Evolutionary conservation across 148 eudicot species (phyloP).

Genomic region (Heliamphora exappendiculata): DNA sequence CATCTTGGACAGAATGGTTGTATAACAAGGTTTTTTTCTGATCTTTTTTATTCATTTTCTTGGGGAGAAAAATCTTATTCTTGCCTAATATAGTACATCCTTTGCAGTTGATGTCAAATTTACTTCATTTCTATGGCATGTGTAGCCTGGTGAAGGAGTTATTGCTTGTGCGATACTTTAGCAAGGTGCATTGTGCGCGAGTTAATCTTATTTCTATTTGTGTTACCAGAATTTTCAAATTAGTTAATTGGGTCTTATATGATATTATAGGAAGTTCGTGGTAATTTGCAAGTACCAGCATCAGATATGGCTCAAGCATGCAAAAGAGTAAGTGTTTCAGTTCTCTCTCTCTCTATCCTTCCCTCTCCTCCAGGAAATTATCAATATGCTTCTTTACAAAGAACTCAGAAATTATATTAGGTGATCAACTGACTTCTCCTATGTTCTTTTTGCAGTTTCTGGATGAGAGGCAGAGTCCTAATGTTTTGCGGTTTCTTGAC

Average conservation of each 20-base stretch:
- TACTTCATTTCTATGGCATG: slow-evolving; percentile 87
- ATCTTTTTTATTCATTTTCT: slow-evolving; percentile 15
- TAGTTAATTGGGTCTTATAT: slow-evolving; percentile 10
- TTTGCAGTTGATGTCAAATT: slow-evolving; percentile 68
- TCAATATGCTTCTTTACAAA: not conserved
- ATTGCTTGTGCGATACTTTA: slow-evolving; percentile 81
- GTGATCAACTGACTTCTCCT: slow-evolving; percentile 4
- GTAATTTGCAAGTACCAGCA: slow-evolving; percentile 56
- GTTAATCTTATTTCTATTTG: not conserved
- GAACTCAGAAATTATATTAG: not conserved
- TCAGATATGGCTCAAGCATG: slow-evolving; percentile 73
- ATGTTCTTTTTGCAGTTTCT: slow-evolving; percentile 46
- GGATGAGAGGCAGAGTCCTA: slow-evolving; percentile 63
- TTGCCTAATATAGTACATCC: slow-evolving; percentile 14
- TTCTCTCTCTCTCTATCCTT: too few relatives aligned
- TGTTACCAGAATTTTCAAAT: not conserved
- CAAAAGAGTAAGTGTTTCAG: slow-evolving; percentile 53
- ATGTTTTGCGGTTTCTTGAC: slow-evolving; percentile 72
- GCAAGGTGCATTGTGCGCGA: slow-evolving; percentile 52
- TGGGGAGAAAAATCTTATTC: slow-evolving; percentile 9
- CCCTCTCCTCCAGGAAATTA: not conserved
- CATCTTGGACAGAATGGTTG: slow-evolving; percentile 97
- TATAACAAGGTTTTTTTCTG: slow-evolving; percentile 65
- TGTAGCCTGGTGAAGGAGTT: slow-evolving; percentile 76
- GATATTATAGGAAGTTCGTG: slow-evolving; percentile 61